A percentile compares a stretch with the other conserved stretches of the same genome.
phyloP scores from a whole-genome alignment of 2,329 filamentous ascomycete genomes.

The Zarea fungicola region DNA sequence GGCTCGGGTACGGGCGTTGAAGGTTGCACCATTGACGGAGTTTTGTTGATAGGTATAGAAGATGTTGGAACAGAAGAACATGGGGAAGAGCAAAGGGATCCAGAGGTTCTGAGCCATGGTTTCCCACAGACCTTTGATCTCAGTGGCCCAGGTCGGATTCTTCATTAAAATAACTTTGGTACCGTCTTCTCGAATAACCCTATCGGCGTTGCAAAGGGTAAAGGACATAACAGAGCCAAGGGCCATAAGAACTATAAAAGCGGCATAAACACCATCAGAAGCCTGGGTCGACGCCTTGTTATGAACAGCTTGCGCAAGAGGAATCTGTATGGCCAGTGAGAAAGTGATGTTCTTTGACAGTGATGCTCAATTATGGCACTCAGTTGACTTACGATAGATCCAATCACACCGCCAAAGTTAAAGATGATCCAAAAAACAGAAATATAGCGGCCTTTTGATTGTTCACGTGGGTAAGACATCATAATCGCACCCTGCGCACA shows the following conservation, averaged over 20 bases:
- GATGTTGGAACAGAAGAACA: conserved; percentile 51
- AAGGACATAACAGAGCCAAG: conserved; percentile 65
- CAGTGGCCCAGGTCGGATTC: conserved; percentile 76
- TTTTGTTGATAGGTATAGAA: conserved; percentile 56
- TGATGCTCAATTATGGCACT: not conserved
- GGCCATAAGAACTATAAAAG: conserved; percentile 79
- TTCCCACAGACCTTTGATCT: conserved; percentile 65
- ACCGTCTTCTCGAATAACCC: conserved; percentile 71
- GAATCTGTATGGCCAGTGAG: conserved; percentile 44
- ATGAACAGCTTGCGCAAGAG: conserved; percentile 68
- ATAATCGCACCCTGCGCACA: conserved; percentile 79
- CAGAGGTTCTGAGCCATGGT: conserved; percentile 62
- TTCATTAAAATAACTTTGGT: conserved; percentile 82
- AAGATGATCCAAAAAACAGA: conserved; percentile 94
- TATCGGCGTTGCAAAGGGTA: conserved; percentile 63
- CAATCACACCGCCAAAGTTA: conserved; percentile 86
- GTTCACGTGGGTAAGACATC: conserved; percentile 82
- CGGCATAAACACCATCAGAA: conserved; percentile 78
- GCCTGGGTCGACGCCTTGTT: conserved; percentile 40
- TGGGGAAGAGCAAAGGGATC: conserved; percentile 45
- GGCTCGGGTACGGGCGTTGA: conserved; percentile 50
- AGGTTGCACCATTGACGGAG: conserved; percentile 47
- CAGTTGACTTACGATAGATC: conserved; percentile 50
- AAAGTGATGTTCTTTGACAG: not conserved
- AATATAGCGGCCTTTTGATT: conserved; percentile 81